phyloP scores from a whole-genome alignment of 345 rosid genomes.

The Euclidium syriacum region DNA sequence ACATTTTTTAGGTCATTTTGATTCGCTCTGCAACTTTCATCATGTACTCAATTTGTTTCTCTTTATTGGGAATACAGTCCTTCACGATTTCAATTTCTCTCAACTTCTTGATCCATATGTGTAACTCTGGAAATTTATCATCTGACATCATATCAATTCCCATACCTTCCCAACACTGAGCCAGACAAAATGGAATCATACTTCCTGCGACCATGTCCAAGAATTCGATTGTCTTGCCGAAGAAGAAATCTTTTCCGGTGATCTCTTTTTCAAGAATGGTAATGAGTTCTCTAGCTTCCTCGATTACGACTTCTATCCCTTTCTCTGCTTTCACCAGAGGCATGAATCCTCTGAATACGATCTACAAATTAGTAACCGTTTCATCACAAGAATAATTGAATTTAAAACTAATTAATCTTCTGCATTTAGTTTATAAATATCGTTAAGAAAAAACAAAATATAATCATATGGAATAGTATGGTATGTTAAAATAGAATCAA shows the following conservation, averaged over 20 bases:
- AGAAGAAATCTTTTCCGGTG: conserved; percentile 19
- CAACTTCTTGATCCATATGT: not conserved
- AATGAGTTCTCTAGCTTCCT: not conserved
- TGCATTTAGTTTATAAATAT: no score
- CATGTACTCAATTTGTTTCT: not conserved
- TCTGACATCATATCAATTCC: conserved; percentile 1
- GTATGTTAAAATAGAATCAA: no score
- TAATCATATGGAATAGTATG: no score
- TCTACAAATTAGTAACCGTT: not conserved
- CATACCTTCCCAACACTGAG: not conserved
- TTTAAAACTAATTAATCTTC: no score
- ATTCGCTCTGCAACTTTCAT: not conserved
- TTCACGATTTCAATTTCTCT: not conserved
- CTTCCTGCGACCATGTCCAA: conserved; percentile 8
- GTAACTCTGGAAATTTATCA: not conserved
- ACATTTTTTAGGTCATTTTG: not conserved
- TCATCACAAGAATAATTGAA: not conserved
- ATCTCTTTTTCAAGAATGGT: conserved; percentile 11
- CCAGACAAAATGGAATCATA: not conserved
- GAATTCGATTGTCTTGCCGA: conserved; percentile 4
- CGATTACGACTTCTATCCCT: not conserved
- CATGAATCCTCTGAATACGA: not conserved
- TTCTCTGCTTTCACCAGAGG: not conserved
- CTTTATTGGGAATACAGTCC: not conserved
- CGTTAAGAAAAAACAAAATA: no score